Percentiles rank a stretch among this genome's conserved stretches.
phyloP scores from a whole-genome alignment of 768 basidiomycete genomes.

The Suillus discolor region DNA sequence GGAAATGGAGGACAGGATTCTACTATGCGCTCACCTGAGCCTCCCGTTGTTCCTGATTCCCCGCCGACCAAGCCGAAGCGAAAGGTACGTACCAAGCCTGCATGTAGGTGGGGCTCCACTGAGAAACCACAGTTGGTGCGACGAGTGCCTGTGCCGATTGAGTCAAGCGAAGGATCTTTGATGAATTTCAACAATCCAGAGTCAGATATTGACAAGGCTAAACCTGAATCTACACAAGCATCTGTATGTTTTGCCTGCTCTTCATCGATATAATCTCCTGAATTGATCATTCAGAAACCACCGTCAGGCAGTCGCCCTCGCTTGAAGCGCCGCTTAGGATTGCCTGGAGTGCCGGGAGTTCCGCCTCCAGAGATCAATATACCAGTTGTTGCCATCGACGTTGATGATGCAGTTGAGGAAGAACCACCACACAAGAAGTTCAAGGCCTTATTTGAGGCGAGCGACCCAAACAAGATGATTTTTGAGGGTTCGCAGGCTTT shows the following conservation, averaged over 20 bases:
- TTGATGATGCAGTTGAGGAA: conserved; percentile 17
- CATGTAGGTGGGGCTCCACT: background rate
- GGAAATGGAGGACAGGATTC: conserved; percentile 17
- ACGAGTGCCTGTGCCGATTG: conserved; percentile 1
- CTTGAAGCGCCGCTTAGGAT: conserved; percentile 53
- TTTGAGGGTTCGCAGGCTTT: conserved; percentile 25
- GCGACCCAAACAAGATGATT: conserved; percentile 48
- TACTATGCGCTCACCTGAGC: conserved; percentile 20
- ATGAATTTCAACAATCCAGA: background rate
- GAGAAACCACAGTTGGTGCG: conserved; percentile 1
- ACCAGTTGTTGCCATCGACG: conserved; percentile 20
- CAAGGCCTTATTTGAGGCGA: conserved; percentile 70
- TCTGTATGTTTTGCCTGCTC: conserved; percentile 21
- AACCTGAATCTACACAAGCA: conserved; percentile 21
- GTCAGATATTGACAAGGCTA: conserved; percentile 12
- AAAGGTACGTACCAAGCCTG: conserved; percentile 27
- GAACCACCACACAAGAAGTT: conserved; percentile 72
- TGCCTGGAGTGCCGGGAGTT: conserved; percentile 34
- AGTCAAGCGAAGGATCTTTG: background rate
- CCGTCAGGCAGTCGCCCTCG: conserved; percentile 41
- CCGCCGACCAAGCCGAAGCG: conserved; percentile 31
- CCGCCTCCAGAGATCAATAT: conserved; percentile 23
- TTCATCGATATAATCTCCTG: background rate
- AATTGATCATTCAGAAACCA: conserved; percentile 36
- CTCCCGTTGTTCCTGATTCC: conserved; percentile 19